Base-by-base conservation (phyloP, 768 basidiomycete genomes). In the Lepiota venenata region DNA sequence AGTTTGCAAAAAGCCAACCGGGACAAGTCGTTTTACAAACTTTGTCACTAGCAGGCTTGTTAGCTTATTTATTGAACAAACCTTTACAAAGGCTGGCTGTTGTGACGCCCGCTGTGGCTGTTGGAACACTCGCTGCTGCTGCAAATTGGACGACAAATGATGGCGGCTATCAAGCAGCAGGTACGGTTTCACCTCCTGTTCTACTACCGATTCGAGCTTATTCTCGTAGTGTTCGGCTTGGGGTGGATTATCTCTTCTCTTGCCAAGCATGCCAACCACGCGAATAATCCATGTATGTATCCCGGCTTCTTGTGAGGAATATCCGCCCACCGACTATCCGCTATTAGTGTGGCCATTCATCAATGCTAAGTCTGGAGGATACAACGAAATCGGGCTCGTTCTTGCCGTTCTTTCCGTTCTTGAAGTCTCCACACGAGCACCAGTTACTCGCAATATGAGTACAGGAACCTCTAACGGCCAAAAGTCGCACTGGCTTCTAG, bases 341-440 rank as follows among this genome's bases (percentile, higher is more conserved):
- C 14, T 42, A 46, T 8, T 48, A 89, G 87, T 93, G 25, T 95
- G 92, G 92, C 85, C 87, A 1, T 82, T 89, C 63, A 75, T 89
- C 21, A 77, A 89, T 59, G 76, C 75, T 50, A 69, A 76, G 22
- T 83, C 84, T 0, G 85, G 83, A 14, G 84, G 87, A 12, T 85
- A 79, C 69, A 92, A 93, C 66, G 83, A 79, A 61, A 78, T 74
- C 1, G 87, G 89, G 3, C 65, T 92, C 21, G 41, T 66, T 1
- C 65, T 92, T 2, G 87, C 83, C 1, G 44, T 78, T 9, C 64
- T 84, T 7, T 82, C 89, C 0, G 68, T 88, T 2, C 66, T 73
- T 29, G 86, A 91, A 63, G 73, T 80, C 43, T 70, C 72, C 36
- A 74, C 70, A 8, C 79, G 84, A 5, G 59, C 70, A 21, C 42